Conservation (phyloP, 1,139 yeast genomes). For the Meyerozyma elateridarum region DNA sequence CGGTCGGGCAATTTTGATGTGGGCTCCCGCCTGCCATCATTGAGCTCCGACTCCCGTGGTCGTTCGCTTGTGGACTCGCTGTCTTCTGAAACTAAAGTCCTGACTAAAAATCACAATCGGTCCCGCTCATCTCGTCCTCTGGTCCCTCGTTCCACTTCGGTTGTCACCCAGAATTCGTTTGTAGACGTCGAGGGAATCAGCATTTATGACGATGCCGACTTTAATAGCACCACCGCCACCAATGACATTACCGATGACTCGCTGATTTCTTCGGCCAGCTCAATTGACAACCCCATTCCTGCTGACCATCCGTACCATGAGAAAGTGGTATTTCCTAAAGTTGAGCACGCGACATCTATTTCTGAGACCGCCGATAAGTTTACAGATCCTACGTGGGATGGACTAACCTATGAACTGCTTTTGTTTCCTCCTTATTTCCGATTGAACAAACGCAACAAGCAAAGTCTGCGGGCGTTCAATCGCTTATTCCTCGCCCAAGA, state of each 20-base stretch:
- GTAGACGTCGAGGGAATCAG: slow-evolving; percentile 5
- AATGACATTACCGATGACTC: slow-evolving; percentile 4
- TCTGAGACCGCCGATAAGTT: background rate
- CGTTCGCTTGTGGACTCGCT: background rate
- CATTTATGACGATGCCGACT: slow-evolving; percentile 6
- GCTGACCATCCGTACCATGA: slow-evolving; percentile 1
- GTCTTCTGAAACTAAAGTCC: background rate
- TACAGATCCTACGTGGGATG: slow-evolving; percentile 25
- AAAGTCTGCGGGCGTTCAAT: slow-evolving; percentile 43
- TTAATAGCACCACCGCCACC: slow-evolving; percentile 6
- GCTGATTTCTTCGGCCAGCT: slow-evolving; percentile 1
- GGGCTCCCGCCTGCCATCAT: too few species aligned
- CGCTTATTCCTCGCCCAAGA: slow-evolving; percentile 80
- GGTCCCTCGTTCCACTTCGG: background rate
- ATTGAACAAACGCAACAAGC: slow-evolving; percentile 39
- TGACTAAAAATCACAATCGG: background rate
- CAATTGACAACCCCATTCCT: slow-evolving; percentile 1
- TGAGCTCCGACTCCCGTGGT: too few species aligned
- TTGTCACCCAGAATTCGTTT: slow-evolving; percentile 1
- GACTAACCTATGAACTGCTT: slow-evolving; percentile 36
- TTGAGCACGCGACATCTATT: background rate
- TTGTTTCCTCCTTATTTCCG: slow-evolving; percentile 52
- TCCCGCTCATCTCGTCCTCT: slow-evolving; percentile 3
- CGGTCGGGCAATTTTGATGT: too few species aligned
- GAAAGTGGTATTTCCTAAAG: slow-evolving; percentile 4